Evolutionary conservation across 2,329 filamentous ascomycete genomes (phyloP), one percentile per base, ranked within the genome.

Genomic region (Venturia aucupariae): DNA sequence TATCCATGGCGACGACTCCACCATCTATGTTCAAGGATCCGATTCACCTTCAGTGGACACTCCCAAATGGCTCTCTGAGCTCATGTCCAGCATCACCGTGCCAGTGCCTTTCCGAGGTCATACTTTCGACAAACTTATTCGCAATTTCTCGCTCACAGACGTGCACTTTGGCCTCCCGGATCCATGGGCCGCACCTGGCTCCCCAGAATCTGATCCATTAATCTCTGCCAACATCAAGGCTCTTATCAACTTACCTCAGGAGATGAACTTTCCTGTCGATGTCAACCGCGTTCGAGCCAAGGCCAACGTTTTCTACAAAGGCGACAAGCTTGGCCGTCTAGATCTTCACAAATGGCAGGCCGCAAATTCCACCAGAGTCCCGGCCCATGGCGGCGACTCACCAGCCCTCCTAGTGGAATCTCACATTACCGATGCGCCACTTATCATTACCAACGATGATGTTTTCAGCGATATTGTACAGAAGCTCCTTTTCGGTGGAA

Each of bases 141-240:
- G 87, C 69, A 93, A 94, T 69, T 97, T 97, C 72, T 89, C 91
- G 27, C 79, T 97, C 68, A 85, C 86, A 1, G 84, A 97, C 72
- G 90, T 95, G 48, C 86, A 95, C 70, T 96, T 99, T 74, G 85
- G 84, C 60, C 78, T 99, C 57, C 94, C 94, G 0, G 86, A 92
- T 70, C 89, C 90, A 0, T 84, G 88, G 70, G 90, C 91, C 2
- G 86, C 92, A 22, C 90, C 90, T 0, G 84, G 83, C 65, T 85
- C 87, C 13, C 89, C 90, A 0, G 85, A 87, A 61, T 81, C 88
- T 4, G 84, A 88, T 64, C 92, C 92, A 11, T 86, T 84, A 64
- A 86, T 99, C 19, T 96, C 91, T 38, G 92, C 92, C 3, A 87
- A 88, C 24, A 88, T 97, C 57, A 81, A 90, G 66, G 92, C 92